phyloP scores from a whole-genome alignment of 345 rosid genomes.

The Eucalyptus polyanthemos region DNA sequence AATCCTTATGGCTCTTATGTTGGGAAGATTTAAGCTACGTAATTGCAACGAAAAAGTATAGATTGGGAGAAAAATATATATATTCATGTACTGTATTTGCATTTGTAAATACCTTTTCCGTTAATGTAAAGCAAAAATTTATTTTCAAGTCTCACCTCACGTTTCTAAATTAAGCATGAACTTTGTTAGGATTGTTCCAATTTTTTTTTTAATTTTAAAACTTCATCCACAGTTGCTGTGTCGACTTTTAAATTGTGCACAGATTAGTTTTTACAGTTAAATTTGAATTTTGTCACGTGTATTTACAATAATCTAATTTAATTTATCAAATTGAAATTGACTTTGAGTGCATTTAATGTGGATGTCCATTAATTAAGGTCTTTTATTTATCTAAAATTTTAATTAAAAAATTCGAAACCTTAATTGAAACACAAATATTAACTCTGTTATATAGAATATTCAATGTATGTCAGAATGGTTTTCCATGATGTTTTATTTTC shows the following conservation, averaged over 20 bases:
- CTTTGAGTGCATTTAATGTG: neutral
- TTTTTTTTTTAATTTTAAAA: neutral
- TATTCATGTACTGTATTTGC: neutral
- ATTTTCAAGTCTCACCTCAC: rapidly evolving
- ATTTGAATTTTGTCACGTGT: neutral
- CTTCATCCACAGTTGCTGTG: rapidly evolving
- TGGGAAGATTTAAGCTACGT: neutral
- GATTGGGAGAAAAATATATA: neutral
- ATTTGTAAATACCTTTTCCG: too few species aligned
- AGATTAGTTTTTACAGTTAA: rapidly evolving
- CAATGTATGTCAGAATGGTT: neutral
- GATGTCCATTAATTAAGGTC: neutral
- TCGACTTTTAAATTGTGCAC: neutral
- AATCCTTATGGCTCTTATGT: neutral
- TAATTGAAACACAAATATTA: neutral
- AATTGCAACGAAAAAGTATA: neutral
- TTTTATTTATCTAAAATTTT: neutral
- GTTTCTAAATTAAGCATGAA: neutral
- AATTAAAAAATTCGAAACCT: neutral
- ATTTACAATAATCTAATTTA: neutral
- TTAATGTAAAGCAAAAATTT: neutral
- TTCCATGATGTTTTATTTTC: neutral
- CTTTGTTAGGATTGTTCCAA: rapidly evolving
- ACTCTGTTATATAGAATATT: too few species aligned
- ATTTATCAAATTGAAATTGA: neutral